These are phyloP conservation scores for Brasilioporus rufonigricans DNA, from an alignment of 768 basidiomycete species.

Conservation along the genomic window DNA sequence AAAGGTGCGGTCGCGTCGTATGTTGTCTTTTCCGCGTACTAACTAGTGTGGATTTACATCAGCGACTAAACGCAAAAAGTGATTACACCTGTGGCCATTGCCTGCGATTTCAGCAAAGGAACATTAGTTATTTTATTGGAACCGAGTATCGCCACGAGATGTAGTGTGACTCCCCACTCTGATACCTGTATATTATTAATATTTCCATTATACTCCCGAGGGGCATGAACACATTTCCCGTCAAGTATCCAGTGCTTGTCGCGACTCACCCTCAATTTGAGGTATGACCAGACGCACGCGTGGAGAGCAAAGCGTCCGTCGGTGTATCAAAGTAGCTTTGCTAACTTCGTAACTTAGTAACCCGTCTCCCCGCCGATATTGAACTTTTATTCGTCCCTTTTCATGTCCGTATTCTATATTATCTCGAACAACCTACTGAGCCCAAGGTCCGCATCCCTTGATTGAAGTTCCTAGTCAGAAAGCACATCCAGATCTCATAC, in stretches of 20 bases:
- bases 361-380: no score
- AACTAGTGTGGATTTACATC: not conserved
- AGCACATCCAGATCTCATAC: no score
- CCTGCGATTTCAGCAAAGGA: not conserved
- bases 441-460: no score
- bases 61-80: slow-evolving; percentile 43
- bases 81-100: slow-evolving; percentile 2
- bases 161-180: slow-evolving; percentile 14
- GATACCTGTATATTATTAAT: slow-evolving; percentile 24
- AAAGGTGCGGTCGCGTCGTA: slow-evolving; percentile 34
- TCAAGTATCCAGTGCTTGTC: not conserved
- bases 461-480: no score
- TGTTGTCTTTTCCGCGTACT: not conserved
- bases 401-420: no score
- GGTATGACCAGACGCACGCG: no score
- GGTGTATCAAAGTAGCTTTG: no score
- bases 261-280: no score
- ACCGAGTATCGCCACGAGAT: not conserved
- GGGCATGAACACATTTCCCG: not conserved
- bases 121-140: slow-evolving; percentile 3
- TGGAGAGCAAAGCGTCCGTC: no score
- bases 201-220: slow-evolving; percentile 8
- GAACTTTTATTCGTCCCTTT: no score
- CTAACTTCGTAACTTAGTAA: no score
- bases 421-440: no score